Evolutionary conservation across 441 rosid species (phyloP), one percentile per base, ranked within the genome.

Genomic region (Adansonia grandidieri): DNA sequence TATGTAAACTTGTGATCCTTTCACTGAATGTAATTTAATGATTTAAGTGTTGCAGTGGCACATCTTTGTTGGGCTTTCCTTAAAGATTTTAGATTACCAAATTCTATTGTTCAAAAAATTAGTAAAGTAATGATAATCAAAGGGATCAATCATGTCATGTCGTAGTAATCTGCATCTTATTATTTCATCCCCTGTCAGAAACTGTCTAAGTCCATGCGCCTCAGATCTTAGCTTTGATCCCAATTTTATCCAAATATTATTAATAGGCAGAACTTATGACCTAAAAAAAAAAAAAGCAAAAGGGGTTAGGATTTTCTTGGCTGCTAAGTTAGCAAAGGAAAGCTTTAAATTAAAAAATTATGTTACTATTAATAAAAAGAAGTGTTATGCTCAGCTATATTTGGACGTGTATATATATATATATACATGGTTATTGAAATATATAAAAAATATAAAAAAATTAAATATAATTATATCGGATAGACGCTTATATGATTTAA

Each of bases 251-350:
- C 44, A 62, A 62, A 62, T 11, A 14, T 8, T 24, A 2, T 9
- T 28, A 2, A 2, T 22, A 28, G 2, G 11, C 2, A 3, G 9
- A 42, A 9, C 2, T 8, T 0, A 17, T 22, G 13, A 9, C 22
- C 32, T 67, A 3, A 58, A 58, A 19, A 58, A 58, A 3, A 58
- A 58, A 19, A 58, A 58, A 1, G 3, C 9, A 57, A 8, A 65
- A 17, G 32, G 57, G n/a, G 28, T 22, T 70, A 5, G 40, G 74
- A 70, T 47, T 17, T 71, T 71, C 74, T 15, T 53, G 19, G 61
- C 22, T 63, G 45, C 19, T 32, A 32, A 60, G 5, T 60, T 60
- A 45, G 5, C 54, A 9, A 45, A 53, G 32, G 14, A 48, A 28
- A 50, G 11, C 19, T 63, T 63, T 63, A 63, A 4, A 61, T 47